Evolutionary conservation across 768 basidiomycete species (phyloP), one percentile per base, ranked within the genome.

Genomic region (Mycena maculata): DNA sequence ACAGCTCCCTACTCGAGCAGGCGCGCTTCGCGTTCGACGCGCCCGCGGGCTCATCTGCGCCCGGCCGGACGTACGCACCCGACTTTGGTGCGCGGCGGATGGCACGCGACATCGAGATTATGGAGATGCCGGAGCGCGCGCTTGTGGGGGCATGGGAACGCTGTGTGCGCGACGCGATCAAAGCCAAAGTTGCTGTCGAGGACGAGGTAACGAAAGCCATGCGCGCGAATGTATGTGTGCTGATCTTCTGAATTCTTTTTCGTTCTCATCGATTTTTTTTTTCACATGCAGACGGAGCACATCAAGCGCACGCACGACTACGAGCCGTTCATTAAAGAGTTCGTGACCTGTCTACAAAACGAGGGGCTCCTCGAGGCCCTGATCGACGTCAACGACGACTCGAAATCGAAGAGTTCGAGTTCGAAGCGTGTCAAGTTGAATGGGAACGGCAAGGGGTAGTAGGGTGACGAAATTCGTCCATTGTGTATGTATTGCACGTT

Each of bases 261-360:
- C 3, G 2, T 27, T 22, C 23, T n/a, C 36, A 30, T 31, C 27
- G n/a, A 38, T 57, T 25, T 4, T 44, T 53, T 65, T 31, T 47
- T 9, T 36, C 59, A 36, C 20, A 36, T 63, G 28, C 71, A 89
- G 88, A 83, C 82, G 12, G 88, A 90, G 25, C 82, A 88, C 67
- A 71, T 86, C 47, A 87, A 86, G 56, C 78, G 89, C 16, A 89
- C 88, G 12, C 86, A 84, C 68, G 88, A 90, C 75, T 90, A 89
- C 68, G 87, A 88, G 71, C 87, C 87, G 0, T 89, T 90, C 75
- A 76, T 89, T 31, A 76, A 75, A n/a, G 80, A 77, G 38, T 88
- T 85, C 65, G 67, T 87, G 10, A 76, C 69, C 16, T 72, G 75
- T 2, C 64, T 88, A 68, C 82, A 87, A 42, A 63, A 76, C 1